Conservation (phyloP, 768 basidiomycete genomes). For the Boletus bicolor region DNA sequence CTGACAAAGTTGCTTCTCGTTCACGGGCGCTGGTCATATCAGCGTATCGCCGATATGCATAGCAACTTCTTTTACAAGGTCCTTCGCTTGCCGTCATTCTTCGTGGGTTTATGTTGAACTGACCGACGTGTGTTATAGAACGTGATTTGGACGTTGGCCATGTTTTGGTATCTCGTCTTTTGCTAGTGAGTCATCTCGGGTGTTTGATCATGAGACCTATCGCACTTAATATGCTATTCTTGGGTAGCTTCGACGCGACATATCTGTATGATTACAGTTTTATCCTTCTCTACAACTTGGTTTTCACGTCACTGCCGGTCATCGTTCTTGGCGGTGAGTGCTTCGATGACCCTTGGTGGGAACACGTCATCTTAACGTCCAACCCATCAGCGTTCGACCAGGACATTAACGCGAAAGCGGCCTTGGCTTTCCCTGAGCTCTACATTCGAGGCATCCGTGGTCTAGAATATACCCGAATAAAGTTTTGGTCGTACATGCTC, state of each 20-base stretch:
- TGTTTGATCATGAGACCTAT: background rate
- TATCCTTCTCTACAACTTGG: slow-evolving; percentile 84
- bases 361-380: slow-evolving; percentile 5
- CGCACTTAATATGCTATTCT: slow-evolving; percentile 14
- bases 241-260: slow-evolving; percentile 81
- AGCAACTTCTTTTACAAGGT: slow-evolving; percentile 98
- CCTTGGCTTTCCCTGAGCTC: slow-evolving; percentile 91
- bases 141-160: slow-evolving; percentile 87
- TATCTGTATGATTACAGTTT: slow-evolving; percentile 96
- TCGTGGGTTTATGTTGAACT: background rate
- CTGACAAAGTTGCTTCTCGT: slow-evolving; percentile 87
- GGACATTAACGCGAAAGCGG: slow-evolving; percentile 87
- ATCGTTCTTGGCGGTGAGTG: slow-evolving; percentile 79
- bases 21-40: slow-evolving; percentile 97
- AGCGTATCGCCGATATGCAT: slow-evolving; percentile 94
- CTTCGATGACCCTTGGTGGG: background rate
- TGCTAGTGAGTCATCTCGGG: slow-evolving; percentile 55
- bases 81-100: background rate
- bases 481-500: slow-evolving; percentile 94
- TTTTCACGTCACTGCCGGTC: slow-evolving; percentile 93
- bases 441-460: slow-evolving; percentile 93
- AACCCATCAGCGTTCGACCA: slow-evolving; percentile 74
- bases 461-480: slow-evolving; percentile 84
- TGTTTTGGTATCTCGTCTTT: slow-evolving; percentile 93
- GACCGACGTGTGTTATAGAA: slow-evolving; percentile 44